Evolutionary conservation across 441 rosid species (phyloP).

Genomic region (Manihot esculenta): DNA sequence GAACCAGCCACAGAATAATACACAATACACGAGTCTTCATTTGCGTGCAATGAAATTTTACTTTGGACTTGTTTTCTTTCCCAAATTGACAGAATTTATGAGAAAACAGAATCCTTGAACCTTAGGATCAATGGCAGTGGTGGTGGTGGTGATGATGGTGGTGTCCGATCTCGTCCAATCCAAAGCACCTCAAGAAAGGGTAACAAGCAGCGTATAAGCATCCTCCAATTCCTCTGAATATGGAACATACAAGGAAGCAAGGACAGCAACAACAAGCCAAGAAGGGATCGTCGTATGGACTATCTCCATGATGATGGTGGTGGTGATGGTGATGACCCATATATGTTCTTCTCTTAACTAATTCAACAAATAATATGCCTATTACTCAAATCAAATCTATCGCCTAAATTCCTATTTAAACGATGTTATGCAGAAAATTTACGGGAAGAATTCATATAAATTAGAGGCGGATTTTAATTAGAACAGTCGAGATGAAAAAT

Average conservation of each 20-base stretch:
- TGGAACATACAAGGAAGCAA: constrained; percentile 31
- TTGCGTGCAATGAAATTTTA: too few species aligned
- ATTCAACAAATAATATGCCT: neutral
- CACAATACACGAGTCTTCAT: too few species aligned
- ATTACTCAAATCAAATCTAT: neutral
- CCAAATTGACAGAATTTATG: too few species aligned
- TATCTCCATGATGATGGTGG: constrained; percentile 31
- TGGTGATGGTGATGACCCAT: constrained; percentile 26
- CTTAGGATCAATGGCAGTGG: constrained; percentile 13
- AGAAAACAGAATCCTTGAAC: neutral
- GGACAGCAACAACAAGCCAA: constrained; percentile 47
- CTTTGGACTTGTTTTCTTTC: too few species aligned
- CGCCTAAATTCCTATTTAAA: neutral
- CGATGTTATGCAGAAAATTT: neutral
- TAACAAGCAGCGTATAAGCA: constrained; percentile 31
- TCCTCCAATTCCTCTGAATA: constrained; percentile 32
- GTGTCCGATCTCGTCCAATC: constrained; percentile 23
- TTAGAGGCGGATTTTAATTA: too few species aligned
- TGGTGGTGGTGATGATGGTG: constrained; percentile 28
- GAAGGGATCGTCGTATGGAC: constrained; percentile 48
- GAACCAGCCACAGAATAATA: too few species aligned
- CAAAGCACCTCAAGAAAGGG: constrained; percentile 42
- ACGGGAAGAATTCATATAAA: too few species aligned
- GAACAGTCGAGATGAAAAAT: neutral
- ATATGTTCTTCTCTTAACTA: constrained; percentile 14